Evolutionary conservation across 306 rosid genomes (phyloP).

Genomic region (Sicyos edulis): DNA sequence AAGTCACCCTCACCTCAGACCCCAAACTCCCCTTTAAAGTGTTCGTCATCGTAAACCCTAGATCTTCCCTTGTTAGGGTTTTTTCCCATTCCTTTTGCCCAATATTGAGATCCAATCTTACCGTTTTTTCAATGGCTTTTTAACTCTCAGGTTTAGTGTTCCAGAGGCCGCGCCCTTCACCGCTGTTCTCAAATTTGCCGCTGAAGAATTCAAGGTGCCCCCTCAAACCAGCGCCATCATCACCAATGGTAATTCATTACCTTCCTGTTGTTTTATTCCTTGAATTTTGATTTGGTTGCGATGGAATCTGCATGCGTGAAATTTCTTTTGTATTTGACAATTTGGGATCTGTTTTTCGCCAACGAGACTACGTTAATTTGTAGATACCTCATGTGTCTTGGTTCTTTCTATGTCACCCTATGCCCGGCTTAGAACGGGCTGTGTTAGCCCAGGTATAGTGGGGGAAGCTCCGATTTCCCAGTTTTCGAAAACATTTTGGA

Average conservation of each 20-base stretch:
- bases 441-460: no score
- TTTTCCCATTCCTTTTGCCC: background rate
- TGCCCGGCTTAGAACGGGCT: no score
- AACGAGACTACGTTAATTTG: no score
- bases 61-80: background rate
- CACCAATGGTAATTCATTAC: slow-evolving; percentile 64
- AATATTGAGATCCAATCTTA: background rate
- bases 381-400: no score
- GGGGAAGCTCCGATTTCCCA: no score
- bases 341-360: background rate
- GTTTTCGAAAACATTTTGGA: no score
- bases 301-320: background rate
- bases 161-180: slow-evolving; percentile 99
- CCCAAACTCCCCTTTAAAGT: slow-evolving; percentile 97
- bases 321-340: background rate
- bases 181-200: slow-evolving; percentile 92
- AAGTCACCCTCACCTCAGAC: slow-evolving; percentile 97
- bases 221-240: slow-evolving; percentile 97
- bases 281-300: background rate
- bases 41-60: slow-evolving; percentile 27
- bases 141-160: slow-evolving; percentile 67
- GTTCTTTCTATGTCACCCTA: no score
- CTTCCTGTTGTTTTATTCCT: background rate
- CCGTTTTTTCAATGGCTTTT: background rate
- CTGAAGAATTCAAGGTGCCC: slow-evolving; percentile 97